Evolutionary conservation across 1,139 yeast species (phyloP), one percentile per base, ranked within the genome.

Genomic region (Blastobotrys petasosporus): DNA sequence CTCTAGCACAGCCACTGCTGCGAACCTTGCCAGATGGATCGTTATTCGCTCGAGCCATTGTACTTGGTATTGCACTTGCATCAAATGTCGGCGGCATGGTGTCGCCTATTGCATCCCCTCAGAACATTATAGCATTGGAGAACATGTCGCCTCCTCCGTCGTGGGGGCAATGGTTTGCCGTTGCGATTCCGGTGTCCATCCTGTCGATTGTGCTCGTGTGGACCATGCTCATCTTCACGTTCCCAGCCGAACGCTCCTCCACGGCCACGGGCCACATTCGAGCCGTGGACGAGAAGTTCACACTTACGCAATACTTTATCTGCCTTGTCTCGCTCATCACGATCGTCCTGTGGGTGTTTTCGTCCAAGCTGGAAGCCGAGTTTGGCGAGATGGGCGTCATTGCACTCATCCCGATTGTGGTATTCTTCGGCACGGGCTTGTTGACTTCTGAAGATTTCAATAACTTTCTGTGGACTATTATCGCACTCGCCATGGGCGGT

Each of bases 21-120:
- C 76, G 95, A 57, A 84, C 94, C 0, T 67, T 88, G 37, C 94
- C 95, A 15, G 79, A 85, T 39, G 80, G 80, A 4, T 82, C 90
- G 9, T 76, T 79, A 4, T 86, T 86, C 60, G 85, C 88, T 9
- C 82, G 85, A 61, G 90, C 95, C 2, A 71, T 90, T 57, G 85
- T 90, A 39, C 69, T 90, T 43, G 97, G 97, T 45, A 84, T 90
- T 56, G 97, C 97, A 0, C 69, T 90, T 47, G 94, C 97, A 1
- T 84, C 95, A 3, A 87, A 90, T 61, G 73, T 90, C 48, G 97
- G 95, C 25, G 97, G 97, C 57, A 88, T 88, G 94, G 84, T 95
- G 0, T 86, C 96, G 2, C 97, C 97, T 9, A 90, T 90, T 60
- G 87, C 97, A 1, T 85, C 95, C 7, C 97, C 97, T 3, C 97